phyloP scores from a whole-genome alignment of 192 early-diverging fungal genomes.

The Funneliformis geosporum region DNA sequence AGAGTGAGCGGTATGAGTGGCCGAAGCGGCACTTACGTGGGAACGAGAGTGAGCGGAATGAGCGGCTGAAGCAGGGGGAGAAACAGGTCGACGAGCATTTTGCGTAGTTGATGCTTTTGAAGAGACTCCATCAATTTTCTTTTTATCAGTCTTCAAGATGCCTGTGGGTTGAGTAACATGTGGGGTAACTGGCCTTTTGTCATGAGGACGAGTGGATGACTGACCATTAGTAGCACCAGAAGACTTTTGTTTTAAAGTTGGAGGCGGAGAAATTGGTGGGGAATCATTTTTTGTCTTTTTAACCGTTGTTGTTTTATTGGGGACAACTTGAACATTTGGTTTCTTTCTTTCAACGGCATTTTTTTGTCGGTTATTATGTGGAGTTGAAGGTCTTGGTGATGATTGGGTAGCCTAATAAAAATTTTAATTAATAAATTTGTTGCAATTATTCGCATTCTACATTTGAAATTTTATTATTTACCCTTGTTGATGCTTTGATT shows the following conservation, averaged over 20 bases:
- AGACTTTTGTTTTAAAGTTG: background rate
- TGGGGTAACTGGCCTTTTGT: too few species aligned
- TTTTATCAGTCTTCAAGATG: background rate
- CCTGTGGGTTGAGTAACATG: too few species aligned
- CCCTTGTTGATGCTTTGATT: background rate
- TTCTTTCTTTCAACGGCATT: slow-evolving; percentile 10
- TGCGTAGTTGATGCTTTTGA: background rate
- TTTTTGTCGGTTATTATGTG: background rate
- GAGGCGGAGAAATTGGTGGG: slow-evolving; percentile 1
- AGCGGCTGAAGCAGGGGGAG: background rate
- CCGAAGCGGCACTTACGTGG: background rate
- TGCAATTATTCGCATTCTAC: background rate
- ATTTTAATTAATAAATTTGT: background rate
- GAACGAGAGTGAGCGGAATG: slow-evolving; percentile 4
- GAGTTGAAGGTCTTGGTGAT: slow-evolving; percentile 6
- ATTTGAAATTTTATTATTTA: background rate
- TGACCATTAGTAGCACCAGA: background rate
- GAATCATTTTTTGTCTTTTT: slow-evolving; percentile 11
- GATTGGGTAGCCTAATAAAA: background rate
- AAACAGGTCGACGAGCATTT: background rate
- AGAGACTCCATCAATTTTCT: background rate
- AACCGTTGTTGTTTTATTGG: background rate
- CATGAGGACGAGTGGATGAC: background rate
- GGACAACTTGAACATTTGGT: background rate
- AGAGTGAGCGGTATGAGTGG: background rate